Evolutionary conservation across 2,329 filamentous ascomycete genomes (phyloP).

Genomic region (Hypoxylon sp.): DNA sequence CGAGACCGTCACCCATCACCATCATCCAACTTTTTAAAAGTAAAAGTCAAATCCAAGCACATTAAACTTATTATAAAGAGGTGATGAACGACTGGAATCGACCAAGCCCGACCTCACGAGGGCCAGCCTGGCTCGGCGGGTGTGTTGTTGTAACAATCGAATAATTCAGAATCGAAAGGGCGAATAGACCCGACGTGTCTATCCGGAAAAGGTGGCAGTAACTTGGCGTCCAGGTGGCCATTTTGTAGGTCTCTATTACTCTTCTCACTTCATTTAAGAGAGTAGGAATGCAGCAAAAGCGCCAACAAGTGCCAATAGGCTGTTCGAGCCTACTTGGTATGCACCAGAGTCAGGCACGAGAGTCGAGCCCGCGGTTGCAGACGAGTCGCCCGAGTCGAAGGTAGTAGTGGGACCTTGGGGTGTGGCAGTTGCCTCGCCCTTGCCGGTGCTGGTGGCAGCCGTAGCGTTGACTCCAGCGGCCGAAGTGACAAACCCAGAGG

Average conservation of each 20-base stretch:
- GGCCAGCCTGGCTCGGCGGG: constrained; percentile 39
- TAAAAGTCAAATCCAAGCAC: constrained; percentile 5
- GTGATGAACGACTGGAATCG: constrained; percentile 25
- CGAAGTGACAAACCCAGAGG: constrained; percentile 42
- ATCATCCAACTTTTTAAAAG: constrained; percentile 16
- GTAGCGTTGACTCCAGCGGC: constrained; percentile 41
- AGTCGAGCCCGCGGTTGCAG: constrained; percentile 30
- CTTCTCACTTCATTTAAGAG: constrained; percentile 27
- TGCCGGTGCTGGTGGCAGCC: constrained; percentile 24
- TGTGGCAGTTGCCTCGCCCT: constrained; percentile 41
- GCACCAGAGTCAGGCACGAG: constrained; percentile 35
- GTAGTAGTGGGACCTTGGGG: constrained; percentile 47
- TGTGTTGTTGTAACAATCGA: constrained; percentile 25
- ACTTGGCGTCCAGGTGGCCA: not conserved
- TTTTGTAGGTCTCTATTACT: not conserved
- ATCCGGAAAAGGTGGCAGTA: constrained; percentile 8
- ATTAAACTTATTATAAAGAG: constrained; percentile 32
- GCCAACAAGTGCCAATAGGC: constrained; percentile 44
- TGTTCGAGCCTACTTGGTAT: constrained; percentile 36
- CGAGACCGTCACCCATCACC: constrained; percentile 21
- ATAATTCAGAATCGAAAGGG: constrained; percentile 10
- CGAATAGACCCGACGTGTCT: not conserved
- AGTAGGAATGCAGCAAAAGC: constrained; percentile 42
- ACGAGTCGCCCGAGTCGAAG: constrained; percentile 34
- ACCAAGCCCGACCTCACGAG: constrained; percentile 35